Conservation (phyloP, 2,329 filamentous ascomycete genomes). For the Penicillium crustosum region DNA sequence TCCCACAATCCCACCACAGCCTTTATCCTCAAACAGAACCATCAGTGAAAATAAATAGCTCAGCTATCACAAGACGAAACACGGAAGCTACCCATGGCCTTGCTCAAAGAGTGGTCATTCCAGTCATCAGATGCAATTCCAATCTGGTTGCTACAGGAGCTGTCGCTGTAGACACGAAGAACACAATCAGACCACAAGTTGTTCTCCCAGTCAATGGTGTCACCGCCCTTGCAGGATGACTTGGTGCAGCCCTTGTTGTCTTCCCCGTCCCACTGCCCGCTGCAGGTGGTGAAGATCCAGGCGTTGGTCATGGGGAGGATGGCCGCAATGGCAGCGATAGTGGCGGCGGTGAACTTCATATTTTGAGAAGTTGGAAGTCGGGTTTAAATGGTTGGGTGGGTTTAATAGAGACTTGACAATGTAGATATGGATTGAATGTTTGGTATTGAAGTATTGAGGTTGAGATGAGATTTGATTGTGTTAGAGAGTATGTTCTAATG, state of each 20-base stretch:
- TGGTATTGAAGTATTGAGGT: not conserved
- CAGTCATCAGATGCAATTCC: conserved; percentile 12
- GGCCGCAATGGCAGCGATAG: conserved; percentile 6
- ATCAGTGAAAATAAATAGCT: not conserved
- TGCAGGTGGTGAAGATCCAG: conserved; percentile 14
- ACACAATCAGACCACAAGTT: conserved; percentile 4
- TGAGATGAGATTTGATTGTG: not conserved
- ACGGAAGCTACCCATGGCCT: conserved; percentile 6
- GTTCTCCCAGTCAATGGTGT: conserved; percentile 10
- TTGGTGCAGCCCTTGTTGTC: conserved; percentile 6
- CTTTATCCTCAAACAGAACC: not conserved
- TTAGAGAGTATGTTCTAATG: not conserved
- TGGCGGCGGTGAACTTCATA: conserved; percentile 13
- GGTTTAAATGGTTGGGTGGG: not conserved
- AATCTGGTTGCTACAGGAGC: conserved; percentile 8
- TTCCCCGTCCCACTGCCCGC: conserved; percentile 12
- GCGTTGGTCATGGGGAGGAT: conserved; percentile 14
- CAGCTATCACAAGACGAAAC: conserved; percentile 1
- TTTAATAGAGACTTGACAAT: not conserved
- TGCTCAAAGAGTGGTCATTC: conserved; percentile 7
- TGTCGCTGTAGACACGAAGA: conserved; percentile 12
- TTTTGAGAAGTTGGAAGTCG: not conserved
- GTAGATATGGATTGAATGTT: not conserved
- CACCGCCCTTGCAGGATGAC: conserved; percentile 1
- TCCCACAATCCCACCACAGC: not conserved